Evolutionary conservation across 768 basidiomycete genomes (phyloP), one percentile per base, ranked within the genome.

Genomic region (Brasilioporus rufonigricans): DNA sequence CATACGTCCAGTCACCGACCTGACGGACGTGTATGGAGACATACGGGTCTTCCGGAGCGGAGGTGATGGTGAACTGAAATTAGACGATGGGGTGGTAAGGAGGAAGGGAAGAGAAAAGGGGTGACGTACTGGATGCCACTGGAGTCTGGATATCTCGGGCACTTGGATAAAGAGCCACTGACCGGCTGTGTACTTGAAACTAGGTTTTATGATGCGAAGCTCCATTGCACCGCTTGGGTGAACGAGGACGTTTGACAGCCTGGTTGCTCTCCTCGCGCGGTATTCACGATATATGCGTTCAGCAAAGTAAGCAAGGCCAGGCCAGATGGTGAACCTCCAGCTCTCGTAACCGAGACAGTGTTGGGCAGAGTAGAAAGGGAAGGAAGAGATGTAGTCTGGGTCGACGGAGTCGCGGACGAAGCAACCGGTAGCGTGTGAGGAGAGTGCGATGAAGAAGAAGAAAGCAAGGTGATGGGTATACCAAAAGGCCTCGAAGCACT

Each of bases 401-500:
- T 85, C 70, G 16, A 77, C 74, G n/a, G 82, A 77, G 69, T 93
- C 92, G 45, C 94, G 92, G 55, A 98, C 94, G 73, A 98, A 98
- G 73, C 94, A 98, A 5, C 94, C 93, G 52, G 89, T 89, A 10
- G 93, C 93, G 69, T 95, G 93, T 21, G 89, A 81, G 73, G 89
- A 96, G 44, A 97, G 82, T 31, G 84, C 90, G 57, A 95, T 76
- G 85, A 95, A 91, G 76, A 95, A 94, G 76, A 94, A 91, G 79
- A 94, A 92, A 12, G 91, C 91, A 38, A 94, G 83, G 62, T 95
- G 94, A 61, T 96, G 94, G 32, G 93, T 94, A 71, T 94, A 96
- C 93, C 93, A 96, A 78, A 98, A 98, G 1, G 84, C 91, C 71
- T 98, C 94, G 72, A 95, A 97, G 76, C 86, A 91, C 71, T 93